A percentile compares a stretch with the other conserved stretches of the same genome.
These are phyloP conservation scores for Sicyos baderoa DNA, from an alignment of 306 rosid species.

Conservation along the genomic window DNA sequence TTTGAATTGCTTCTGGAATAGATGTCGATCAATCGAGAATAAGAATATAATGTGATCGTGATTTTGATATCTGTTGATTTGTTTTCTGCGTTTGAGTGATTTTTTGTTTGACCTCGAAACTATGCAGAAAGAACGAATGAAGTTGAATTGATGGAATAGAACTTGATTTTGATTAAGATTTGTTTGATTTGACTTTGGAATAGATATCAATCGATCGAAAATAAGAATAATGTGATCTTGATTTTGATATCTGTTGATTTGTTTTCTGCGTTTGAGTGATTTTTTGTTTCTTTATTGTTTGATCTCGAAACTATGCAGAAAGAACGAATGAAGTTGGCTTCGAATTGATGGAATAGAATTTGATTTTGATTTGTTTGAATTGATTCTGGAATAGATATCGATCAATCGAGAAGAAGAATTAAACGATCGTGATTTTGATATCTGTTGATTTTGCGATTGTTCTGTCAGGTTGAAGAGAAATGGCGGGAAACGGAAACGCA, in stretches of 20 bases:
- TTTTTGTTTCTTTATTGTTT: background rate
- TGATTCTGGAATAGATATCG: no score
- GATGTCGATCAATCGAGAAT: background rate
- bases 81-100: background rate
- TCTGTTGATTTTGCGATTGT: no score
- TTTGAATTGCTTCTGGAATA: background rate
- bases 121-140: background rate
- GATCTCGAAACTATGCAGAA: background rate
- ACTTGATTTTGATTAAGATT: background rate
- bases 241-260: background rate
- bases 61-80: background rate
- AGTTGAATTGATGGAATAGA: background rate
- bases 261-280: background rate
- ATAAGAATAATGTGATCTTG: background rate
- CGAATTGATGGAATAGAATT: no score
- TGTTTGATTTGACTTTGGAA: background rate
- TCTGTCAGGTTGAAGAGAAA: slow-evolving; percentile 3
- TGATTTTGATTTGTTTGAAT: no score
- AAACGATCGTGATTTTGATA: no score
- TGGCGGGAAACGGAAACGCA: slow-evolving; percentile 31
- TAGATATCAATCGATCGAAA: background rate
- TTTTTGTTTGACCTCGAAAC: background rate
- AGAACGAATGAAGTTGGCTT: background rate
- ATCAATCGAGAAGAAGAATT: no score
- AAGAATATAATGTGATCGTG: background rate